Evolutionary conservation across 2,329 filamentous ascomycete genomes (phyloP).

Genomic region (Cercospora sesami): DNA sequence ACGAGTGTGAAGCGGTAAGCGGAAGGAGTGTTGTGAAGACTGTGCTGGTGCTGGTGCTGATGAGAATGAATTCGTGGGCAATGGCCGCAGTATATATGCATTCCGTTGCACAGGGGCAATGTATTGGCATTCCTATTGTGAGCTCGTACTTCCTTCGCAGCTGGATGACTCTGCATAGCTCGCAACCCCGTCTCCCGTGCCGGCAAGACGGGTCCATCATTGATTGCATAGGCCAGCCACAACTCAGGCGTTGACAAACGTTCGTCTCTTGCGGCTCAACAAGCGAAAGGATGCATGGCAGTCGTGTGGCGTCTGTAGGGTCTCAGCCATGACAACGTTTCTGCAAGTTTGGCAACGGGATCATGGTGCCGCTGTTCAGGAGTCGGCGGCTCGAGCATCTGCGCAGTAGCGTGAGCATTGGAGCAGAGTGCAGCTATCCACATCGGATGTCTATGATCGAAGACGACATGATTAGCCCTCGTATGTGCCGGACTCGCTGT

Average conservation of each 20-base stretch:
- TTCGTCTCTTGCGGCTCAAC: neutral
- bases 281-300: neutral
- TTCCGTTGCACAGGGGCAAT: neutral
- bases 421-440: neutral
- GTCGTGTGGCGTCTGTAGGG: neutral
- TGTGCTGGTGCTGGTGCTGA: conserved; percentile 3
- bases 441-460: neutral
- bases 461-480: neutral
- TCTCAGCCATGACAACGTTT: neutral
- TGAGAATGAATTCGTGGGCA: neutral
- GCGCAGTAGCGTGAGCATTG: neutral
- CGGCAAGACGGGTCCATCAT: neutral
- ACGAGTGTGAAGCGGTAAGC: neutral
- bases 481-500: neutral
- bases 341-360: neutral
- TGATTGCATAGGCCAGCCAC: neutral
- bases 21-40: neutral
- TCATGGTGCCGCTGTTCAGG: neutral
- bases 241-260: neutral
- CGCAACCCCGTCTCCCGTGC: neutral
- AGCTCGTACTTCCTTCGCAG: neutral
- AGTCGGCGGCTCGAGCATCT: neutral
- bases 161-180: neutral
- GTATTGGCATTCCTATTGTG: neutral
- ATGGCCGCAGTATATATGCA: neutral